phyloP scores from a whole-genome alignment of 2,329 filamentous ascomycete genomes.

The Thermochaetoides dissita region DNA sequence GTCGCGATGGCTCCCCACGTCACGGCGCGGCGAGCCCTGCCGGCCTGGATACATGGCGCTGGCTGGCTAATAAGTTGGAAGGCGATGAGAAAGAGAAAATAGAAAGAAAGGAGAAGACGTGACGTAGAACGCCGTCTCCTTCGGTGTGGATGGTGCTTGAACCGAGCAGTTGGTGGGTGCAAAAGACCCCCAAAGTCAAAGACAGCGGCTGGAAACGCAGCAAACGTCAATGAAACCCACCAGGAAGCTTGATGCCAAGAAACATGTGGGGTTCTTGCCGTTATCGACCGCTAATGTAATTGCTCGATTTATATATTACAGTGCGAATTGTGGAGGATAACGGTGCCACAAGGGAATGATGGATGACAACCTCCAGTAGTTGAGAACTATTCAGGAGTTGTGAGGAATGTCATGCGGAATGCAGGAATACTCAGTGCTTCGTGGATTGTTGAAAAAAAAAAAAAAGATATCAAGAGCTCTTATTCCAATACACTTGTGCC shows the following conservation, averaged over 20 bases:
- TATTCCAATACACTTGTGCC: too few species aligned
- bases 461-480: too few species aligned
- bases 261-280: neutral
- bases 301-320: neutral
- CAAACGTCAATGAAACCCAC: too few species aligned
- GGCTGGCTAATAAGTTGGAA: neutral
- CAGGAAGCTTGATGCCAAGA: too few species aligned
- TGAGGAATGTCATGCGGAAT: neutral
- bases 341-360: neutral
- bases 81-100: constrained; percentile 6
- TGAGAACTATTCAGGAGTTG: neutral
- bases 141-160: neutral
- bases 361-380: too few species aligned
- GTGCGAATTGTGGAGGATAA: neutral
- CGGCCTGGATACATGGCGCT: constrained; percentile 32
- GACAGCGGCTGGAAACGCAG: too few species aligned
- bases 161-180: too few species aligned
- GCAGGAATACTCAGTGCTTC: too few species aligned
- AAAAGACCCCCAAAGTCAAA: too few species aligned
- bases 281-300: neutral
- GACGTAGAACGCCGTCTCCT: neutral
- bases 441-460: too few species aligned
- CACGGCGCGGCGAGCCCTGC: constrained; percentile 17
- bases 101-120: neutral
- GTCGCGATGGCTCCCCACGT: constrained; percentile 19